Percentiles rank a stretch among this genome's conserved stretches.
Evolutionary conservation across 148 eudicot species (phyloP).

Genomic region (Diospyros lotus): DNA sequence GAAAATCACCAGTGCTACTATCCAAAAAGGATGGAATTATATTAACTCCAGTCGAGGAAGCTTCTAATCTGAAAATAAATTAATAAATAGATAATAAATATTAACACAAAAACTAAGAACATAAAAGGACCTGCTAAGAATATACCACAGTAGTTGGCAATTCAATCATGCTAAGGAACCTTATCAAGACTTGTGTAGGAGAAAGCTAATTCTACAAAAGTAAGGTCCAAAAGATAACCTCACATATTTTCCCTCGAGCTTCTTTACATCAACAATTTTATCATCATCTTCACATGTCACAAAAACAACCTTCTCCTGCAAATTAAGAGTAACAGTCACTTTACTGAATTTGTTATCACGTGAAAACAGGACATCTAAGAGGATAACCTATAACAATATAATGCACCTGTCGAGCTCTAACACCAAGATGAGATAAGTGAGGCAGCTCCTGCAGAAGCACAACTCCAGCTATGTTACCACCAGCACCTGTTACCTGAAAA

Average conservation of each 20-base stretch:
- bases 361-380: not conserved
- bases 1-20: constrained; percentile 20
- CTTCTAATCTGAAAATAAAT: constrained; percentile 53
- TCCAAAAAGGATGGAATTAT: constrained; percentile 38
- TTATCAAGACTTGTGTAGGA: not conserved
- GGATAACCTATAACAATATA: not conserved
- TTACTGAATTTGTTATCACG: constrained; percentile 12
- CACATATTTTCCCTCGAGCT: constrained; percentile 61
- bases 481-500: constrained; percentile 91
- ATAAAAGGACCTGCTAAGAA: constrained; percentile 3
- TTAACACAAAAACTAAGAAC: not conserved
- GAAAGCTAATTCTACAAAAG: not conserved
- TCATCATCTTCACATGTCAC: constrained; percentile 97
- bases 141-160: not conserved
- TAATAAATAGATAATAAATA: not conserved
- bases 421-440: constrained; percentile 98
- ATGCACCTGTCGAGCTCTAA: constrained; percentile 91
- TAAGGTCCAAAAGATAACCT: constrained; percentile 44
- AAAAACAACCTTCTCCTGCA: constrained; percentile 94
- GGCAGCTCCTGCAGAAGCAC: constrained; percentile 95
- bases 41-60: constrained; percentile 63
- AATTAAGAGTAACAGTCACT: constrained; percentile 8
- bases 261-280: constrained; percentile 40
- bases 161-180: not conserved
- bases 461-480: constrained; percentile 71